Base-by-base conservation (phyloP, 176 grass and related monocot species). In the Calamus simplicifolius region DNA sequence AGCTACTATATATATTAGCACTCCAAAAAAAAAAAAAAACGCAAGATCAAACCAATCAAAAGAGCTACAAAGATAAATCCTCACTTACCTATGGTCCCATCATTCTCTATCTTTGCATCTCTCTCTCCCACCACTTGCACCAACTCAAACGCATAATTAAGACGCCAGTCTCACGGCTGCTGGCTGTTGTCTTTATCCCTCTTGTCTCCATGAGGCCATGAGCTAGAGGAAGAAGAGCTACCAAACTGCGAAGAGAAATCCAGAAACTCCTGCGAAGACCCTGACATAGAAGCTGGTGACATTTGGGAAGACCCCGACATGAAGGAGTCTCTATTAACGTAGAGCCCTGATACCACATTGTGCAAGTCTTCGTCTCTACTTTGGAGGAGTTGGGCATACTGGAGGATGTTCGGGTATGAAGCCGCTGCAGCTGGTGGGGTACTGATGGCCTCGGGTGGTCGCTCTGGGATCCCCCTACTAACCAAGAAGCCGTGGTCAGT, bases 331-430 rank as follows among this genome's bases (percentile, higher is more conserved):
- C 52, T 10, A 23, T 23, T 23, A 28, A n/a, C 54, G 38, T 10
- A 17, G 30, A 27, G 4, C 18, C 30, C 19, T 1, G 56, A 18
- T 3, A 53, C 52, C 18, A 16, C 66, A 38, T 38, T 56, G 14
- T 13, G 29, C 19, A 69, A 26, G 61, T 52, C 25, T 19, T 69
- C 66, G 4, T 62, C 75, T n/a, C 60, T 70, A 31, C 84, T 52
- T 50, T 85, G 94, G 69, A 93, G 76, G 29, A 99, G 94, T 72
- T 89, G 94, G 5, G 94, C 85, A 53, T 99, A 99, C 56, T 88
- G 88, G 73, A 84, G 73, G 25, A 99, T 15, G 85, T 62, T n/a
- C n/a, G 59, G 59, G 29, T 48, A 62, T 2, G 59, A 49, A 4
- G 59, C 6, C 2, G 26, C 59, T 7, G 29, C n/a, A 18, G 18